A percentile compares a stretch with the other conserved stretches of the same genome.
phyloP scores from a whole-genome alignment of 1,284 basidiomycete species.

The Pascua guehoae region DNA sequence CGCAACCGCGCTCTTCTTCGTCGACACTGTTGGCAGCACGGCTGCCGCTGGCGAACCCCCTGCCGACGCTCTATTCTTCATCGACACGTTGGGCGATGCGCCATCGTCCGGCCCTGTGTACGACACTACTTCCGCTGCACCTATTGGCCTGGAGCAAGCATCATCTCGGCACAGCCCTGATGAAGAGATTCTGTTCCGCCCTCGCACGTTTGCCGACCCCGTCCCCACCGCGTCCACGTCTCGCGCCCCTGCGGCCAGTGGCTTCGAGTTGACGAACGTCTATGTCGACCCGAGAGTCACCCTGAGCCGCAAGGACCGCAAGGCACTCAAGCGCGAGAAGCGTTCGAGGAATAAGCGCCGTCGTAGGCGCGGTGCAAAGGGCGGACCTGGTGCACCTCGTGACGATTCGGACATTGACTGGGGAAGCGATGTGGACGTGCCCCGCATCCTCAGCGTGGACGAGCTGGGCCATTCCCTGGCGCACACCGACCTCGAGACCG shows the following conservation, averaged over 20 bases:
- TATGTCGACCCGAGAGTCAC: constrained; percentile 27
- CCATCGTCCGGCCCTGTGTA: constrained; percentile 14
- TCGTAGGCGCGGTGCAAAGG: constrained; percentile 14
- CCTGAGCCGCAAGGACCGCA: constrained; percentile 24
- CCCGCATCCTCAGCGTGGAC: constrained; percentile 12
- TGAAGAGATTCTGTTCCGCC: constrained; percentile 44
- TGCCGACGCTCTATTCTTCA: constrained; percentile 25
- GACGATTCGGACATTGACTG: constrained; percentile 50
- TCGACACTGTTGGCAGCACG: constrained; percentile 17
- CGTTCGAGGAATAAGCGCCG: constrained; percentile 17
- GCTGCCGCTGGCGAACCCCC: neutral
- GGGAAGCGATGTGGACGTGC: constrained; percentile 46
- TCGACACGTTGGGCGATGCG: constrained; percentile 24
- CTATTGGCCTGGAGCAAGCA: constrained; percentile 18
- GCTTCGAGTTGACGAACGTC: constrained; percentile 12
- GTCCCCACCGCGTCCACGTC: constrained; percentile 2
- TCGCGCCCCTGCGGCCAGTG: neutral
- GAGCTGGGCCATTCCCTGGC: constrained; percentile 21
- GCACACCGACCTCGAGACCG: constrained; percentile 11
- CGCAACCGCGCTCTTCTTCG: constrained; percentile 12
- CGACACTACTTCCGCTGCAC: constrained; percentile 10
- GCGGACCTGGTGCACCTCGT: constrained; percentile 15
- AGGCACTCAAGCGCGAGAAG: constrained; percentile 31
- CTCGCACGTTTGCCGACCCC: constrained; percentile 26
- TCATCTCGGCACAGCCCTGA: constrained; percentile 9